Evolutionary conservation across 306 rosid species (phyloP).

Genomic region (Senna siamea): DNA sequence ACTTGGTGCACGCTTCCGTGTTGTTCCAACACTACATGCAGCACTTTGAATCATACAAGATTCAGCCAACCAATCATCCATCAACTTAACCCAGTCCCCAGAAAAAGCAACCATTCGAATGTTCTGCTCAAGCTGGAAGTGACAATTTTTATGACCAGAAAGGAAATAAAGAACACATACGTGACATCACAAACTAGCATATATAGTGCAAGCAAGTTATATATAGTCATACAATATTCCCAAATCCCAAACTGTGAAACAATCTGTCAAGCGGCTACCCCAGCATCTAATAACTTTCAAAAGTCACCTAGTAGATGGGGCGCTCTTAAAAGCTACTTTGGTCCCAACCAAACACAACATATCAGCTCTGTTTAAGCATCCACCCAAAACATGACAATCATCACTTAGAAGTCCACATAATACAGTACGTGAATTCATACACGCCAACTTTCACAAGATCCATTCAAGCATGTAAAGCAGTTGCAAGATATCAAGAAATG

Average conservation of each 20-base stretch:
- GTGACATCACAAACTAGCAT: slow-evolving; percentile 12
- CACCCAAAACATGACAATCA: neutral
- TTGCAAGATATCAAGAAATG: slow-evolving; percentile 12
- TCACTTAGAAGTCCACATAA: slow-evolving; percentile 7
- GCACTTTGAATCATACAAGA: slow-evolving; percentile 63
- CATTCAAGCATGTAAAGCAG: neutral
- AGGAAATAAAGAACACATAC: slow-evolving; percentile 7
- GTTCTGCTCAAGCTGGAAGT: slow-evolving; percentile 86
- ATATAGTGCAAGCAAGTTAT: slow-evolving; percentile 26
- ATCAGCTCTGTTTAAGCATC: slow-evolving; percentile 6
- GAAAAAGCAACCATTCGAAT: slow-evolving; percentile 65
- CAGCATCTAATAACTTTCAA: slow-evolving; percentile 4
- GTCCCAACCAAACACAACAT: slow-evolving; percentile 1
- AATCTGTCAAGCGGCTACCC: slow-evolving; percentile 16
- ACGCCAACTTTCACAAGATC: slow-evolving; percentile 18
- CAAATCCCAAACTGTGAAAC: neutral
- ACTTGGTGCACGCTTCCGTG: slow-evolving; percentile 70
- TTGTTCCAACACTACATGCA: slow-evolving; percentile 56
- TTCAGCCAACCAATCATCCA: slow-evolving; percentile 78
- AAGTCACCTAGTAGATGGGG: slow-evolving; percentile 2
- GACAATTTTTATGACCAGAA: slow-evolving; percentile 33
- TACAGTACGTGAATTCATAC: slow-evolving; percentile 12
- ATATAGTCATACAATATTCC: neutral
- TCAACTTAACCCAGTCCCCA: slow-evolving; percentile 82
- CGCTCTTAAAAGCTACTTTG: slow-evolving; percentile 17